Evolutionary conservation across 805 yeast species (phyloP), one percentile per base, ranked within the genome.

Genomic region (Kazachstania viticola): DNA sequence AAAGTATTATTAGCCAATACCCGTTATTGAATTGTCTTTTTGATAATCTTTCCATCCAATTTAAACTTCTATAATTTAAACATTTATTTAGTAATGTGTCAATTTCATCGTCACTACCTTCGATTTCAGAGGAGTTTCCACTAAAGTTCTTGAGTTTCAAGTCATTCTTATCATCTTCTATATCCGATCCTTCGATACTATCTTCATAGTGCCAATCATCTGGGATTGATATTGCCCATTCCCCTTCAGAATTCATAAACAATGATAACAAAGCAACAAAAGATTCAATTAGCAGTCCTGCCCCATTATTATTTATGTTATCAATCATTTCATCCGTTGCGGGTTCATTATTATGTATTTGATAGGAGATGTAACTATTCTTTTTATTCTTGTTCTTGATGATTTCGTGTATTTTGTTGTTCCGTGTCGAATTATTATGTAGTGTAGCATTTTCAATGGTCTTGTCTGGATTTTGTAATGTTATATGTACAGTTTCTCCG

Each of bases 11-110:
- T 44, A 83, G 78, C 95, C 96, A 88, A 33, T 73, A 74, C 4
- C 95, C 94, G 45, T 83, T 85, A 44, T 68, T 73, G 53, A 81
- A 91, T 40, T 71, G 70, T 33, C 95, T 71, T 34, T 71, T 75
- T 11, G 75, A 68, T 14, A 88, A 62, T 25, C 93, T 63, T 19
- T 80, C 93, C 36, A 75, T 71, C 95, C 97, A 91, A 9, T 75
- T 56, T 0, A 61, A 57, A 27, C 75, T 75, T 33, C 78, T 62
- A 51, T 73, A 69, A 35, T 75, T 71, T 43, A 80, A 29, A 36
- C 58, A 48, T 35, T 56, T 58, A 25, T 63, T 57, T 12, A 61
- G 53, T 6, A 35, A 28, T 12, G 27, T 42, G n/a, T 46, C 51
- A 4, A 40, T 34, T 14, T 26, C 25, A 11, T 7, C 53, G 7